Percentiles rank a stretch among this genome's conserved stretches.
phyloP scores from a whole-genome alignment of 2,329 filamentous ascomycete species.

The Diaporthe capsici region DNA sequence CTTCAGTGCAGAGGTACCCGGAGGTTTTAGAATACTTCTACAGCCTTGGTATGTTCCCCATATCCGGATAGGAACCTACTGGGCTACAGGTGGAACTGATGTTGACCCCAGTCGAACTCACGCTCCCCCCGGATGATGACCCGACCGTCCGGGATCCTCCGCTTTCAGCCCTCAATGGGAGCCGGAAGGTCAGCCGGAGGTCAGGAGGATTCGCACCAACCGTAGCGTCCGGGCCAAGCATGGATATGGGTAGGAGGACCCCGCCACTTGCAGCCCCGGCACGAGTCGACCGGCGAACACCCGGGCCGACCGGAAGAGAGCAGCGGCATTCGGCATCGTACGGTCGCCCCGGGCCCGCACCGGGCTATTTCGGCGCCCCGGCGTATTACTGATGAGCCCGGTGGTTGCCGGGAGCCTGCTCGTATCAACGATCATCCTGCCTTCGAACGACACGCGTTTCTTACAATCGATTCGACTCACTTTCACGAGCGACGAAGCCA shows the following conservation, averaged over 20 bases:
- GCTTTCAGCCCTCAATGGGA: slow-evolving; percentile 65
- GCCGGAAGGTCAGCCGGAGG: slow-evolving; percentile 63
- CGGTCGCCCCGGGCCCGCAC: slow-evolving; percentile 44
- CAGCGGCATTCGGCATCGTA: slow-evolving; percentile 44
- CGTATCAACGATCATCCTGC: too few species aligned
- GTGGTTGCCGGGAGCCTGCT: too few species aligned
- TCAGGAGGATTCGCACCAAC: slow-evolving; percentile 50
- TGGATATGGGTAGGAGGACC: slow-evolving; percentile 55
- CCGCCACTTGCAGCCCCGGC: slow-evolving; percentile 48
- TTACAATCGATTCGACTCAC: neutral
- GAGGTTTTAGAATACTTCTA: slow-evolving; percentile 89
- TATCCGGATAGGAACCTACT: too few species aligned
- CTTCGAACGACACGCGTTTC: too few species aligned
- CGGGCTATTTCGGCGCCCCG: slow-evolving; percentile 43
- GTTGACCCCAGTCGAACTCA: slow-evolving; percentile 66
- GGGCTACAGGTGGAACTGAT: neutral
- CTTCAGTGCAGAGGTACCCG: slow-evolving; percentile 81
- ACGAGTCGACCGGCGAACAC: slow-evolving; percentile 56
- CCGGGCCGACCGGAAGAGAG: slow-evolving; percentile 49
- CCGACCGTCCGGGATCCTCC: slow-evolving; percentile 72
- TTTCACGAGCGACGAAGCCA: slow-evolving; percentile 13
- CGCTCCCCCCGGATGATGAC: slow-evolving; percentile 74
- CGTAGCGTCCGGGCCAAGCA: slow-evolving; percentile 54
- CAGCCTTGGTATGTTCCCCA: slow-evolving; percentile 58
- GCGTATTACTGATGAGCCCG: neutral